Evolutionary conservation across 2,329 filamentous ascomycete species (phyloP).

Genomic region (Xylariaceae sp.): DNA sequence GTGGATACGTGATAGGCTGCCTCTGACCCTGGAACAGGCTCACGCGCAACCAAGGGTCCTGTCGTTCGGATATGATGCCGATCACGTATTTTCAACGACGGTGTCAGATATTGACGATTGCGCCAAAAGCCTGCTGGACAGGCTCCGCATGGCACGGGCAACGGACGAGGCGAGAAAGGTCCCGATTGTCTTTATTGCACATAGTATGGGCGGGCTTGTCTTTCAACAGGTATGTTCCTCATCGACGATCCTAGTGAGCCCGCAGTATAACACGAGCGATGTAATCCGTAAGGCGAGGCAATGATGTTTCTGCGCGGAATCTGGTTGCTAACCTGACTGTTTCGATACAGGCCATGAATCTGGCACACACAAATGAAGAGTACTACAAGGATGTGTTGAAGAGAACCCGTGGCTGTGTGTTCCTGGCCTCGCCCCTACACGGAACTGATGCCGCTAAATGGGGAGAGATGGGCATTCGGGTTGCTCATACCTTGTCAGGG

Average conservation of each 20-base stretch:
- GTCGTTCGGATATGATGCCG: background rate
- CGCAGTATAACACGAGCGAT: too few relatives aligned
- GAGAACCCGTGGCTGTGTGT: background rate
- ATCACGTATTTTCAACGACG: background rate
- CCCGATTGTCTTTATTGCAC: background rate
- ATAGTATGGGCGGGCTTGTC: background rate
- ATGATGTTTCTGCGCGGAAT: too few relatives aligned
- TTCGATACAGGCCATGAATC: background rate
- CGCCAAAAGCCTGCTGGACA: background rate
- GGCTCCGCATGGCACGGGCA: background rate
- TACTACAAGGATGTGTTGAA: background rate
- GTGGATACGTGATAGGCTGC: background rate
- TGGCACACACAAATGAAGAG: background rate
- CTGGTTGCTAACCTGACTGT: too few relatives aligned
- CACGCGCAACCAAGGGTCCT: background rate
- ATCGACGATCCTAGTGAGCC: background rate
- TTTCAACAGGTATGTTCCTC: background rate
- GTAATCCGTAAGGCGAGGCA: too few relatives aligned
- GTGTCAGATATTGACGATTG: background rate
- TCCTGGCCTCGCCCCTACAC: background rate
- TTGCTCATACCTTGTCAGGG: background rate
- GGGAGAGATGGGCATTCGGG: background rate
- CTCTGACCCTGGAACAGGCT: background rate
- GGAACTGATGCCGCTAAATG: background rate
- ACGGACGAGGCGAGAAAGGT: background rate